These are phyloP conservation scores for Ophiostoma montium DNA, from an alignment of 2,329 filamentous ascomycete genomes.

Conservation along the genomic window DNA sequence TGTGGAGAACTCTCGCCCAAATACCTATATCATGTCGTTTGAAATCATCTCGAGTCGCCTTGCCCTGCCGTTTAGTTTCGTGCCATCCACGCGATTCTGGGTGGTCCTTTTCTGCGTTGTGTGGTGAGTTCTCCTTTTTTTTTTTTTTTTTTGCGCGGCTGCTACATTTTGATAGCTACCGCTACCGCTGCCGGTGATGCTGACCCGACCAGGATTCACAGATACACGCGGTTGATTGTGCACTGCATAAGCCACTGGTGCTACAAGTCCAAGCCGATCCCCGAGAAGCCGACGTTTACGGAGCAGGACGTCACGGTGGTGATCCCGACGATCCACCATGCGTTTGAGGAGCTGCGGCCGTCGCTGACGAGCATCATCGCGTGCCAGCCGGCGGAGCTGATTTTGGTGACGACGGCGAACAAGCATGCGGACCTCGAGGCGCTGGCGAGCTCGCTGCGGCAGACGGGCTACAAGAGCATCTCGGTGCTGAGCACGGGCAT, in stretches of 20 bases:
- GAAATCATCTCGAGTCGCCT: background rate
- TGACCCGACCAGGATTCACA: constrained; percentile 51
- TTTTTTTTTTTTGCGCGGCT: too few species aligned
- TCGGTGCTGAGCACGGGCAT: constrained; percentile 65
- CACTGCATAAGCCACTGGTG: constrained; percentile 76
- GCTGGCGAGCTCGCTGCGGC: constrained; percentile 45
- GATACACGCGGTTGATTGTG: constrained; percentile 73
- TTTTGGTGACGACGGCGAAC: constrained; percentile 76
- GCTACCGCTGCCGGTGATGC: too few species aligned
- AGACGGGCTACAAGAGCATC: constrained; percentile 39
- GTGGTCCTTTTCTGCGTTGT: constrained; percentile 25
- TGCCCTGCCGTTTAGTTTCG: background rate
- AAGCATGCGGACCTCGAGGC: constrained; percentile 55
- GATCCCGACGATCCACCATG: constrained; percentile 81
- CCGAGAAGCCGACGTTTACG: constrained; percentile 65
- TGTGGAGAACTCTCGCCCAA: background rate
- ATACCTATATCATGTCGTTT: constrained; percentile 6
- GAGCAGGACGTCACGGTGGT: constrained; percentile 83
- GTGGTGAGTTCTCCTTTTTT: constrained; percentile 26
- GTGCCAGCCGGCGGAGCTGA: constrained; percentile 55
- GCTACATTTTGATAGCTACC: too few species aligned
- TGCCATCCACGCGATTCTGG: constrained; percentile 34
- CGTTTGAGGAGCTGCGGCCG: constrained; percentile 67
- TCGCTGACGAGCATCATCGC: constrained; percentile 67
- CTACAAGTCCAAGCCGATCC: constrained; percentile 74